Conservation (phyloP, 768 basidiomycete genomes). For the Lyophyllum shimeji region DNA sequence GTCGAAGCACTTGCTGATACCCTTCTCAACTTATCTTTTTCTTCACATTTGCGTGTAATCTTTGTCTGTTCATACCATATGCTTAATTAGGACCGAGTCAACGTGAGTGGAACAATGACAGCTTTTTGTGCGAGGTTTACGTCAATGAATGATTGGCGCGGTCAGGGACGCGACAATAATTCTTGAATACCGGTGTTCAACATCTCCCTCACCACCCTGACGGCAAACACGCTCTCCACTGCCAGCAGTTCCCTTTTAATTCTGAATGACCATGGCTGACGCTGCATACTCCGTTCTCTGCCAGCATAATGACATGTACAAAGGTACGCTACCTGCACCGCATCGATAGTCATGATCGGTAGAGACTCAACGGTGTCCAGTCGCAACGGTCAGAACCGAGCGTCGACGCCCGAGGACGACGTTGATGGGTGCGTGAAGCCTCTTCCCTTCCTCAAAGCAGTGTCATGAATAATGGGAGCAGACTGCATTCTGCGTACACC, state of each 20-base stretch:
- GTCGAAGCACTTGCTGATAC: neutral
- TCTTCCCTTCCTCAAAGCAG: neutral
- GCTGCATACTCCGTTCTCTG: neutral
- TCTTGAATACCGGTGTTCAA: neutral
- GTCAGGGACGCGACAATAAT: neutral
- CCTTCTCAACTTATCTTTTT: neutral
- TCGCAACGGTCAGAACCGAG: neutral
- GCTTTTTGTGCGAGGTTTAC: neutral
- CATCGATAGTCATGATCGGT: neutral
- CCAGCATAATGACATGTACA: neutral
- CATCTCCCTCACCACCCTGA: neutral
- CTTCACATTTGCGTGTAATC: neutral
- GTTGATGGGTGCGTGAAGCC: constrained; percentile 7
- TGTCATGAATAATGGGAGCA: neutral
- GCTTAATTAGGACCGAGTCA: neutral
- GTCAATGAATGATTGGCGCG: neutral
- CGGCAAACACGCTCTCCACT: neutral
- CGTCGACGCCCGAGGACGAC: constrained; percentile 8
- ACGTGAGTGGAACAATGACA: neutral
- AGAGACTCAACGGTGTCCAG: neutral
- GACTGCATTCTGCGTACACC: constrained; percentile 13
- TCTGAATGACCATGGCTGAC: neutral
- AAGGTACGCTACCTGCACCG: neutral
- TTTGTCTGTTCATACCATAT: neutral
- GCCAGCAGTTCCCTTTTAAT: neutral